These are phyloP conservation scores for Domatiomyces catenatus DNA, from an alignment of 2,329 filamentous ascomycete species.

Conservation along the genomic window DNA sequence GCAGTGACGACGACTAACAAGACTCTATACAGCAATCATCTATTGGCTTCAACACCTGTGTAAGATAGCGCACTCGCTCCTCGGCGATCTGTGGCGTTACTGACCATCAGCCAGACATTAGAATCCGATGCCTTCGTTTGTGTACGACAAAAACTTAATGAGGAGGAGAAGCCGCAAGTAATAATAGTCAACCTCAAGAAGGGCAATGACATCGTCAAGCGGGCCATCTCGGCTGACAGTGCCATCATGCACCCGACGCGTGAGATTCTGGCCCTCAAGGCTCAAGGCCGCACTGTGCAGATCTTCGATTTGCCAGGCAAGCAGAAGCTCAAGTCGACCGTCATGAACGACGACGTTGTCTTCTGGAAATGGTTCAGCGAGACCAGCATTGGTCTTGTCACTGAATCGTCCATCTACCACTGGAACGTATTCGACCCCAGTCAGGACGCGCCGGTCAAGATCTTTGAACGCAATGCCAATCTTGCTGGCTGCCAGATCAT, in stretches of 20 bases:
- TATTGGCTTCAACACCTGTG: conserved; percentile 78
- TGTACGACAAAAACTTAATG: conserved; percentile 83
- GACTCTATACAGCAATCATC: conserved; percentile 41
- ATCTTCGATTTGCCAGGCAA: conserved; percentile 92
- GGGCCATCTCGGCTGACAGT: conserved; percentile 97
- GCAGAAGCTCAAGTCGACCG: conserved; percentile 89
- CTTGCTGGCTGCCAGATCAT: conserved; percentile 92
- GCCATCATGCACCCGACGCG: conserved; percentile 98
- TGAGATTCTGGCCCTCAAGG: conserved; percentile 92
- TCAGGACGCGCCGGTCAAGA: conserved; percentile 66
- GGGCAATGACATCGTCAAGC: conserved; percentile 82
- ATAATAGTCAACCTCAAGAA: conserved; percentile 98
- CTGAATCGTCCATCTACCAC: conserved; percentile 81
- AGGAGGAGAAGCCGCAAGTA: conserved; percentile 74
- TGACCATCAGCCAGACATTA: conserved; percentile 52
- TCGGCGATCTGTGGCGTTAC: conserved; percentile 11
- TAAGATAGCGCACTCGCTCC: conserved; percentile 32
- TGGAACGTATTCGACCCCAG: conserved; percentile 89
- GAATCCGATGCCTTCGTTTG: conserved; percentile 96
- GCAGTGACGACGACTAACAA: conserved; percentile 5
- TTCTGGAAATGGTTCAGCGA: conserved; percentile 99
- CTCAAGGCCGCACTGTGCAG: conserved; percentile 83
- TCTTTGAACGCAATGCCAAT: conserved; percentile 89
- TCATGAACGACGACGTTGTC: conserved; percentile 91
- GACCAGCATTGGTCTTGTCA: conserved; percentile 73